A percentile compares a stretch with the other conserved stretches of the same genome.
Evolutionary conservation across 2,329 filamentous ascomycete genomes (phyloP).

Genomic region (Talaromyces sp.): DNA sequence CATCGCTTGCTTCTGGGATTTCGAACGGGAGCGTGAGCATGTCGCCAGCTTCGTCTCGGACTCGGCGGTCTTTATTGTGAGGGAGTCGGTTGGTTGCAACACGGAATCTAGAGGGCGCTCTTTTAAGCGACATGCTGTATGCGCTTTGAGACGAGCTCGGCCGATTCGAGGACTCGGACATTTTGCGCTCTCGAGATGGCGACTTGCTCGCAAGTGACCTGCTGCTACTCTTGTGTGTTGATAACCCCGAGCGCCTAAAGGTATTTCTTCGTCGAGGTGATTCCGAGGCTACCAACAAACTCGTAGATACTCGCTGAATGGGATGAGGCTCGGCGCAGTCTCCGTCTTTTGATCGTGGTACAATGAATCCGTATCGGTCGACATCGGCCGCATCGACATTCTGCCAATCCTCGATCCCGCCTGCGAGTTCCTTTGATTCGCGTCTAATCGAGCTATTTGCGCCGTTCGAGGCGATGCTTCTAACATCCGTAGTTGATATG

Average conservation of each 20-base stretch:
- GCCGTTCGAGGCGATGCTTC: slow-evolving; percentile 24
- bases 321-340: slow-evolving; percentile 31
- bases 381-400: slow-evolving; percentile 56
- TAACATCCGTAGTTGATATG: slow-evolving; percentile 23
- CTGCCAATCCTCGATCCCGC: slow-evolving; percentile 63
- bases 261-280: slow-evolving; percentile 52
- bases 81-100: slow-evolving; percentile 51
- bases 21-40: slow-evolving; percentile 60
- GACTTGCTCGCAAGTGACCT: slow-evolving; percentile 41
- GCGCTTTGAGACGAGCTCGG: slow-evolving; percentile 46
- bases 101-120: slow-evolving; percentile 44
- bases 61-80: slow-evolving; percentile 50
- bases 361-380: slow-evolving; percentile 63
- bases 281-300: slow-evolving; percentile 53
- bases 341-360: slow-evolving; percentile 26
- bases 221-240: slow-evolving; percentile 41
- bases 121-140: slow-evolving; percentile 35
- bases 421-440: slow-evolving; percentile 55
- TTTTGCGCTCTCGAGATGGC: slow-evolving; percentile 29
- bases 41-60: slow-evolving; percentile 58
- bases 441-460: slow-evolving; percentile 38
- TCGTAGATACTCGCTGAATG: slow-evolving; percentile 58
- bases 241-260: slow-evolving; percentile 45
- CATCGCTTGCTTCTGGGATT: slow-evolving; percentile 44
- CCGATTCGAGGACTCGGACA: slow-evolving; percentile 41